phyloP scores from a whole-genome alignment of 345 rosid genomes.

The Syzygium aqueum region DNA sequence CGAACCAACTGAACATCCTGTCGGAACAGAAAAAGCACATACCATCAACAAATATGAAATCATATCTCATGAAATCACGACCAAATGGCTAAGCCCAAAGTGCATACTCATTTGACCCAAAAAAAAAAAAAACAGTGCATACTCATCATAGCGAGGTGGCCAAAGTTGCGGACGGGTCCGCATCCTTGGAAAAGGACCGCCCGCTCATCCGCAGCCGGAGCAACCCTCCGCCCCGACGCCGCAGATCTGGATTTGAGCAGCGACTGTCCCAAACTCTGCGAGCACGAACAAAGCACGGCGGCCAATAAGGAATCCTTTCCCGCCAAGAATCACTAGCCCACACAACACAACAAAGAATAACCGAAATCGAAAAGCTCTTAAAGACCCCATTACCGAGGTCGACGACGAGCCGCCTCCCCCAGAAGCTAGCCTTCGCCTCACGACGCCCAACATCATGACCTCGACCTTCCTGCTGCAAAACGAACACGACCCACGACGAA shows the following conservation, averaged over 20 bases:
- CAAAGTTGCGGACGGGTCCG: not conserved
- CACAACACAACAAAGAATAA: not conserved
- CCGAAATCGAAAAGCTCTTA: not conserved
- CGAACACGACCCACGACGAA: not conserved
- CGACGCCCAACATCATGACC: conserved; percentile 7
- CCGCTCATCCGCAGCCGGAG: not conserved
- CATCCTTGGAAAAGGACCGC: not conserved
- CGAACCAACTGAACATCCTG: conserved; percentile 1
- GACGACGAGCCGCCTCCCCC: conserved; percentile 2
- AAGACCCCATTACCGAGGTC: not conserved
- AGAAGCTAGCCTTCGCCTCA: conserved; percentile 8
- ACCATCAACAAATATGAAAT: not conserved
- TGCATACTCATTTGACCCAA: not conserved
- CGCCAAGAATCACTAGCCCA: not conserved
- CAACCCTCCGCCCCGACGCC: not conserved
- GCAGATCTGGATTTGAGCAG: not conserved
- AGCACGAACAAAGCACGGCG: not conserved
- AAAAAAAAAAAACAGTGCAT: not conserved
- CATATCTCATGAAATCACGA: not conserved
- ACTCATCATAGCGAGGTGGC: not conserved
- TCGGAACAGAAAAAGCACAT: not conserved
- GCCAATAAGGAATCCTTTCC: not conserved
- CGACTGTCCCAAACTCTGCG: not conserved
- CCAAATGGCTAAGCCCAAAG: not conserved
- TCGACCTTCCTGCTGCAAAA: not conserved